Conservation (phyloP, 148 eudicot genomes). For the Polygonum maritimum region DNA sequence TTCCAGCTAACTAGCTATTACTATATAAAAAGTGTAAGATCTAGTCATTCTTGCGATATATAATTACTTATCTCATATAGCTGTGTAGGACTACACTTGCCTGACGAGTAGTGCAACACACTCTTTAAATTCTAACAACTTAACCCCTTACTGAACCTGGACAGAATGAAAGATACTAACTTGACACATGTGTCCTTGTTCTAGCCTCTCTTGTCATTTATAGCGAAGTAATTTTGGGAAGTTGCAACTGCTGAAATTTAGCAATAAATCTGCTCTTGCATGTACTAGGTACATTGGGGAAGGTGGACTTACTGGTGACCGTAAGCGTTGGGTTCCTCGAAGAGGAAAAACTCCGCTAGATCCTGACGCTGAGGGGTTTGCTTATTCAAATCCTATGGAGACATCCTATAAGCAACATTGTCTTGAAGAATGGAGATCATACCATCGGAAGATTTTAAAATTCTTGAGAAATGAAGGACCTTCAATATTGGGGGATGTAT, state of each 20-base stretch:
- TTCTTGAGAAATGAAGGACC: slow-evolving; percentile 75
- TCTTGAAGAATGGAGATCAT: slow-evolving; percentile 63
- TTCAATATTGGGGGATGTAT: slow-evolving; percentile 48
- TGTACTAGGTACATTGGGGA: slow-evolving; percentile 68
- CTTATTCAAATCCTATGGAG: slow-evolving; percentile 69
- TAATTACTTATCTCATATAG: neutral
- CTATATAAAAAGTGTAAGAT: neutral
- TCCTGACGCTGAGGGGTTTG: slow-evolving; percentile 89
- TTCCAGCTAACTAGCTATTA: neutral
- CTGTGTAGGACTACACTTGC: neutral
- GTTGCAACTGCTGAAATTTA: neutral
- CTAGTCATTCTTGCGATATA: neutral
- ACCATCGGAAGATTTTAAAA: slow-evolving; percentile 70
- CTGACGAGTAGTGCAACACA: neutral
- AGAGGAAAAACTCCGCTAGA: slow-evolving; percentile 91
- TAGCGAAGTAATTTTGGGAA: neutral
- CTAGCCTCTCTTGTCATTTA: neutral
- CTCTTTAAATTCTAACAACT: neutral
- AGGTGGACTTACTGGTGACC: slow-evolving; percentile 97
- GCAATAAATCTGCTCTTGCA: slow-evolving; percentile 1
- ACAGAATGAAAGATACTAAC: neutral
- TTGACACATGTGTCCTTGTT: neutral
- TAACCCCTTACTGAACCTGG: neutral
- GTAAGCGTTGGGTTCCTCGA: slow-evolving; percentile 97
- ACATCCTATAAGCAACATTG: slow-evolving; percentile 90